A percentile compares a stretch with the other conserved stretches of the same genome.
These are phyloP conservation scores for Nicotiana otophora DNA, from an alignment of 257 asterid genomes.

Conservation along the genomic window DNA sequence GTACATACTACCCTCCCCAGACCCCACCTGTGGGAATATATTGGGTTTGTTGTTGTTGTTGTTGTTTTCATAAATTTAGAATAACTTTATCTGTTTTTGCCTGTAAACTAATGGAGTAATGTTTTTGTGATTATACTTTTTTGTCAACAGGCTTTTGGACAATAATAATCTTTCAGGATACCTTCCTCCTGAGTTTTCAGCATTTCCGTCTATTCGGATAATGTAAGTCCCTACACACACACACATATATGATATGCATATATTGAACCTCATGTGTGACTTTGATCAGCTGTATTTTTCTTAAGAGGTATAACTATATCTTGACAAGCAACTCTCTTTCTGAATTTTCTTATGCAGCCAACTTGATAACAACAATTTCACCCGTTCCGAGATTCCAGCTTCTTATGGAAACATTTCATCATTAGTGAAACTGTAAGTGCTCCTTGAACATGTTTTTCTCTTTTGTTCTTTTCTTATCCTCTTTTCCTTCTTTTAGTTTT, in stretches of 20 bases:
- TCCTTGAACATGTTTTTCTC: not conserved
- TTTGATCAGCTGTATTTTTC: not conserved
- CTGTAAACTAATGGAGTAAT: not conserved
- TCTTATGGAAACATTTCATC: constrained; percentile 32
- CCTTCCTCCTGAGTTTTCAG: constrained; percentile 43
- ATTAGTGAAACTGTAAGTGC: constrained; percentile 34
- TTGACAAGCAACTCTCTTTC: not conserved
- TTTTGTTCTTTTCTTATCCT: not conserved
- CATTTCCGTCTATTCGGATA: constrained; percentile 21
- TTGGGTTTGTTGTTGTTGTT: too few species aligned
- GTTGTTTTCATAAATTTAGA: not conserved
- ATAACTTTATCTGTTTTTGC: not conserved
- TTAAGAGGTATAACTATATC: not conserved
- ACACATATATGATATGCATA: not conserved
- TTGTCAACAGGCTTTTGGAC: constrained; percentile 37
- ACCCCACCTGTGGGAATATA: too few species aligned
- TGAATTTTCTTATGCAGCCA: constrained; percentile 25
- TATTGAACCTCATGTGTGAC: not conserved
- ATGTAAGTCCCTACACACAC: constrained; percentile 25
- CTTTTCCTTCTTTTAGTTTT: not conserved
- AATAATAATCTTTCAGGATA: constrained; percentile 60
- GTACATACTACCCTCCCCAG: too few species aligned
- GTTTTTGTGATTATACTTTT: not conserved
- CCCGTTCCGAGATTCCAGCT: constrained; percentile 33
- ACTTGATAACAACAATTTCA: constrained; percentile 45